Percentiles rank a stretch among this genome's conserved stretches.
phyloP scores from a whole-genome alignment of 2,329 filamentous ascomycete genomes.

The Blumeriella jaapii region DNA sequence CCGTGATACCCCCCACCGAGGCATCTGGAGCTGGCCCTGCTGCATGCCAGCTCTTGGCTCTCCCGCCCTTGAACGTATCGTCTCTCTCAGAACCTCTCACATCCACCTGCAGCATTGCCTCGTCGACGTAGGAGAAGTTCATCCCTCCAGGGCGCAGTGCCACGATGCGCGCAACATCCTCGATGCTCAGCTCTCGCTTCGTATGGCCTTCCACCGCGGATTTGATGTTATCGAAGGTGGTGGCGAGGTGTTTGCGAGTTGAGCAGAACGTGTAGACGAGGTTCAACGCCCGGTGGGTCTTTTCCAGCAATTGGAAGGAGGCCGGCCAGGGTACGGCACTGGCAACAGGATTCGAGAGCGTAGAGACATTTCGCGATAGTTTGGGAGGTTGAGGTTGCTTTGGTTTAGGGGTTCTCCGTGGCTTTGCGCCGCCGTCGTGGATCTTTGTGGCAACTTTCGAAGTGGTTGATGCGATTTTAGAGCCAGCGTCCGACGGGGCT shows the following conservation, averaged over 20 bases:
- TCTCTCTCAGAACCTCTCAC: slow-evolving; percentile 57
- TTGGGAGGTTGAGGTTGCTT: slow-evolving; percentile 13
- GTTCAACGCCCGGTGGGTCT: slow-evolving; percentile 76
- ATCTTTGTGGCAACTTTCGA: slow-evolving; percentile 42
- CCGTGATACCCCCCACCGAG: slow-evolving; percentile 45
- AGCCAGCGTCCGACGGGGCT: slow-evolving; percentile 2
- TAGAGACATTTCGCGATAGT: slow-evolving; percentile 18
- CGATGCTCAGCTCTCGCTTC: slow-evolving; percentile 54
- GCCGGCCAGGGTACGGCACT: slow-evolving; percentile 51
- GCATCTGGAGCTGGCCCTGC: slow-evolving; percentile 41
- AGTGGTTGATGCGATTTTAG: slow-evolving; percentile 21
- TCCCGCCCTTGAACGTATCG: slow-evolving; percentile 48
- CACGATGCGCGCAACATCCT: slow-evolving; percentile 75
- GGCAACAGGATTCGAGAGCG: slow-evolving; percentile 17
- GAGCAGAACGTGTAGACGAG: slow-evolving; percentile 92
- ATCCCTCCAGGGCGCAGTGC: slow-evolving; percentile 67
- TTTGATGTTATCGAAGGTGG: slow-evolving; percentile 82
- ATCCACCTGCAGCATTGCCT: slow-evolving; percentile 71
- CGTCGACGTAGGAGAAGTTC: slow-evolving; percentile 78
- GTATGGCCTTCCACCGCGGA: slow-evolving; percentile 76
- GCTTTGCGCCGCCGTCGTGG: slow-evolving; percentile 39
- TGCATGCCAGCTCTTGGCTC: slow-evolving; percentile 38
- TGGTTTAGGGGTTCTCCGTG: slow-evolving; percentile 33
- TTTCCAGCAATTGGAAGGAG: slow-evolving; percentile 59
- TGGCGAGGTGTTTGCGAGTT: slow-evolving; percentile 82